These are phyloP conservation scores for Colletotrichum musicola DNA, from an alignment of 2,329 filamentous ascomycete genomes.

Conservation along the genomic window DNA sequence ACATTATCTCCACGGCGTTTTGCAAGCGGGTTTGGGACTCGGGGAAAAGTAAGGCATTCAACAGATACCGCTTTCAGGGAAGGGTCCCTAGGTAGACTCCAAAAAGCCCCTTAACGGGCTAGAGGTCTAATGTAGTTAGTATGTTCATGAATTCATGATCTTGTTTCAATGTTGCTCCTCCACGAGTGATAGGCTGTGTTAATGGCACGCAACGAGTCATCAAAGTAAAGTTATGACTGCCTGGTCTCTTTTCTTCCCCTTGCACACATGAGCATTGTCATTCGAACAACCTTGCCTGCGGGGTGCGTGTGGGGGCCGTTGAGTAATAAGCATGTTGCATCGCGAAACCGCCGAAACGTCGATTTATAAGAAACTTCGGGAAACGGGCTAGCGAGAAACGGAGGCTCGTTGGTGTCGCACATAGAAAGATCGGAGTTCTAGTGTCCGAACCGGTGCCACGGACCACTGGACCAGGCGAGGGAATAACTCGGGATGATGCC, in stretches of 20 bases:
- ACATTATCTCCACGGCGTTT: conserved; percentile 41
- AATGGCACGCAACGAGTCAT: no score
- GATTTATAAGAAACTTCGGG: conserved; percentile 22
- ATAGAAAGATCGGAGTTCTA: neutral
- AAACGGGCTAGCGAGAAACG: neutral
- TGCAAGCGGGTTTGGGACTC: conserved; percentile 39
- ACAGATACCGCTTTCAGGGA: conserved; percentile 41
- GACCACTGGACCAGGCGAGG: neutral
- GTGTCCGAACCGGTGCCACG: conserved; percentile 21
- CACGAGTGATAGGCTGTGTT: neutral
- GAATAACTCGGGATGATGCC: conserved; percentile 34
- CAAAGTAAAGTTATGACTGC: no score
- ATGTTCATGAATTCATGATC: conserved; percentile 38
- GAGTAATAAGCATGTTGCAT: neutral
- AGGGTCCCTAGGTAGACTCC: conserved; percentile 35
- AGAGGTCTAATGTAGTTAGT: conserved; percentile 34
- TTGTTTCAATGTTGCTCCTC: conserved; percentile 13
- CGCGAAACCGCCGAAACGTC: neutral
- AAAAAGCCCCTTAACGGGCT: conserved; percentile 41
- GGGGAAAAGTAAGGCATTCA: conserved; percentile 41
- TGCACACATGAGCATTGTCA: no score
- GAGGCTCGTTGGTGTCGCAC: neutral
- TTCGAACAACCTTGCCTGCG: no score
- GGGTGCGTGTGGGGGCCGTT: no score
- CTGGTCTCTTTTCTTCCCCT: no score